Evolutionary conservation across 768 basidiomycete species (phyloP).

Genomic region (Panaeolus cyanescens): DNA sequence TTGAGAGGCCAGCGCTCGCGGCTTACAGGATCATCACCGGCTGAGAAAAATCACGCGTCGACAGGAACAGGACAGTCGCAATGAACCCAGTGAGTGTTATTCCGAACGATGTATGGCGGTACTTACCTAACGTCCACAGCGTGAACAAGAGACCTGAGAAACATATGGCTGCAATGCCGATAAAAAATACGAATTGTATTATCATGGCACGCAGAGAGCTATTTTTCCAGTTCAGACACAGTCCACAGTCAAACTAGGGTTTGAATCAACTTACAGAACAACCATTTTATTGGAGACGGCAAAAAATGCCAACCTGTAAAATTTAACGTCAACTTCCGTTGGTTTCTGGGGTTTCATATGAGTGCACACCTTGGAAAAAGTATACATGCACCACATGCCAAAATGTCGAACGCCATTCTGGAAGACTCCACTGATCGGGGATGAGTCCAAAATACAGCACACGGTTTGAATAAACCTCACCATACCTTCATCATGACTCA

Average conservation of each 20-base stretch:
- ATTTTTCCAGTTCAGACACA: neutral
- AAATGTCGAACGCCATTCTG: conserved; percentile 75
- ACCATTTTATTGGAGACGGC: conserved; percentile 78
- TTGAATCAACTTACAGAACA: conserved; percentile 56
- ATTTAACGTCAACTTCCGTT: conserved; percentile 4
- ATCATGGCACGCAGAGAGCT: conserved; percentile 86
- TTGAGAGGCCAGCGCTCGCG: conserved; percentile 37
- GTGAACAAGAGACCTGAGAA: conserved; percentile 75
- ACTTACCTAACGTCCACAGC: conserved; percentile 45
- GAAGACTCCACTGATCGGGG: conserved; percentile 44
- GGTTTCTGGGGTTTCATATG: conserved; percentile 12
- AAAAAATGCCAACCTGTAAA: conserved; percentile 71
- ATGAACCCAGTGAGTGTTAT: conserved; percentile 6
- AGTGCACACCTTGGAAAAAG: conserved; percentile 72
- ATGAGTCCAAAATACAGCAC: too few species aligned
- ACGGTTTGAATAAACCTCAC: conserved; percentile 10
- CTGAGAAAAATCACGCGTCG: conserved; percentile 15
- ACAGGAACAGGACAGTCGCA: neutral
- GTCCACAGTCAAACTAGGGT: neutral
- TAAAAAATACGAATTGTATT: conserved; percentile 76
- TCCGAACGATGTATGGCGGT: neutral
- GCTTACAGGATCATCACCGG: conserved; percentile 25
- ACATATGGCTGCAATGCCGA: conserved; percentile 73
- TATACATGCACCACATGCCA: conserved; percentile 84
- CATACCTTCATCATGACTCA: conserved; percentile 55